These are phyloP conservation scores for Alternaria brassicae DNA, from an alignment of 2,329 filamentous ascomycete species.

Conservation along the genomic window DNA sequence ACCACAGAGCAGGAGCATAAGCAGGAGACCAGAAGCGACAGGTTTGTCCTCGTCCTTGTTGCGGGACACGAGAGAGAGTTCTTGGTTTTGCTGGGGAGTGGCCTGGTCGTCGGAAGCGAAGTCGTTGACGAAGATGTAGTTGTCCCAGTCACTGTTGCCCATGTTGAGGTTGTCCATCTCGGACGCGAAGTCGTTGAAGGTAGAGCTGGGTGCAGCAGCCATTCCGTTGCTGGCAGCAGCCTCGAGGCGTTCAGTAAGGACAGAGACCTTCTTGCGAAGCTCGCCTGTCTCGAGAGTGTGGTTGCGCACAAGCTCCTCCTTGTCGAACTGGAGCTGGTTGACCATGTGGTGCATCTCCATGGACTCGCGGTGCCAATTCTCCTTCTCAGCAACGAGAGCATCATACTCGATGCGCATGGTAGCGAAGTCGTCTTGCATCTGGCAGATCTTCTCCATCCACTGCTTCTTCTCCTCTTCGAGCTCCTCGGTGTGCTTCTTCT, in stretches of 20 bases:
- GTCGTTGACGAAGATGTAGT: slow-evolving; percentile 78
- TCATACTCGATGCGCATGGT: slow-evolving; percentile 69
- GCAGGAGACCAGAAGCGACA: slow-evolving; percentile 81
- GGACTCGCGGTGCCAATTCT: slow-evolving; percentile 75
- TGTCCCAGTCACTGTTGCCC: slow-evolving; percentile 79
- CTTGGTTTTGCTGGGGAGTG: slow-evolving; percentile 43
- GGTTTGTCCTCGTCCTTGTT: slow-evolving; percentile 61
- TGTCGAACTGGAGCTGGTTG: slow-evolving; percentile 79
- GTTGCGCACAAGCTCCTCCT: slow-evolving; percentile 85
- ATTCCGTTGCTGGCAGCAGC: slow-evolving; percentile 55
- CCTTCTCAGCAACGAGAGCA: slow-evolving; percentile 59
- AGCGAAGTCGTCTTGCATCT: slow-evolving; percentile 79
- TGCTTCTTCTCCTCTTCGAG: slow-evolving; percentile 97
- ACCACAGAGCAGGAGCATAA: slow-evolving; percentile 95
- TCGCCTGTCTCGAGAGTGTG: slow-evolving; percentile 92
- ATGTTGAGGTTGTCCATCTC: slow-evolving; percentile 87
- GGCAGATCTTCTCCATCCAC: slow-evolving; percentile 75
- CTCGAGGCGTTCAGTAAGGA: slow-evolving; percentile 78
- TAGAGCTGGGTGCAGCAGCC: slow-evolving; percentile 62
- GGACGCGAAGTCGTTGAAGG: slow-evolving; percentile 74
- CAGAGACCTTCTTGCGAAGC: slow-evolving; percentile 88
- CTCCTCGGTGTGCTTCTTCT: slow-evolving; percentile 97
- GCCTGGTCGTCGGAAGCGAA: slow-evolving; percentile 65
- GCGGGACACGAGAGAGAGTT: slow-evolving; percentile 53
- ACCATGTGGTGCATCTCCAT: slow-evolving; percentile 78